These are phyloP conservation scores for Hypoxylon sp. DNA, from an alignment of 2,329 filamentous ascomycete species.

Conservation along the genomic window DNA sequence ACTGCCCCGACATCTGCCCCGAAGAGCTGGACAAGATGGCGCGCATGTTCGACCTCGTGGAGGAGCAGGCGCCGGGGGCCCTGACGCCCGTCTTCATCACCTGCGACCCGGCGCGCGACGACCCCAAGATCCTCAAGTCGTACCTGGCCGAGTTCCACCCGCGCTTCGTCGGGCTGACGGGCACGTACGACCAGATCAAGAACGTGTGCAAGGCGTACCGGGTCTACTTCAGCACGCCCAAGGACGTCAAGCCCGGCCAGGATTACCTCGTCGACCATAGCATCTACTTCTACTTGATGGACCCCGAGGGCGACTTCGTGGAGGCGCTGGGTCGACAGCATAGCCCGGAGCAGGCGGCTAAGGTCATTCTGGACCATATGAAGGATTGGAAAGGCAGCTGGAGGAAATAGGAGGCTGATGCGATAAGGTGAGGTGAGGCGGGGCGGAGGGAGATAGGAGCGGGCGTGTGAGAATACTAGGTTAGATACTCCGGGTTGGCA, in stretches of 20 bases:
- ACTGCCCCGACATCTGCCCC: constrained; percentile 98
- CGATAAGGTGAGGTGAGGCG: not conserved
- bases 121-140: constrained; percentile 82
- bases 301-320: constrained; percentile 97
- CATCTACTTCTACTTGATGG: constrained; percentile 99
- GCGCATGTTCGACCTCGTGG: constrained; percentile 84
- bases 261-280: constrained; percentile 99
- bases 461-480: constrained; percentile 1
- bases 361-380: constrained; percentile 87
- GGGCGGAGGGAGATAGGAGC: constrained; percentile 8
- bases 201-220: constrained; percentile 94
- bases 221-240: constrained; percentile 96
- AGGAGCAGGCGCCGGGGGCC: constrained; percentile 62
- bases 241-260: constrained; percentile 88
- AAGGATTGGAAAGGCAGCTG: constrained; percentile 64
- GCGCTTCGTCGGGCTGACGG: constrained; percentile 87
- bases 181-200: constrained; percentile 94
- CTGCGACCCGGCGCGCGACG: constrained; percentile 93
- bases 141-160: constrained; percentile 94
- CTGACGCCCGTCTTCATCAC: constrained; percentile 91
- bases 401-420: constrained; percentile 24
- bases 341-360: constrained; percentile 86
- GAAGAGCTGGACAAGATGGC: constrained; percentile 99
- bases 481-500: constrained; percentile 3
- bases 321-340: constrained; percentile 96